Evolutionary conservation across 2,329 filamentous ascomycete genomes (phyloP).

Genomic region (Pseudomassariella vexata): DNA sequence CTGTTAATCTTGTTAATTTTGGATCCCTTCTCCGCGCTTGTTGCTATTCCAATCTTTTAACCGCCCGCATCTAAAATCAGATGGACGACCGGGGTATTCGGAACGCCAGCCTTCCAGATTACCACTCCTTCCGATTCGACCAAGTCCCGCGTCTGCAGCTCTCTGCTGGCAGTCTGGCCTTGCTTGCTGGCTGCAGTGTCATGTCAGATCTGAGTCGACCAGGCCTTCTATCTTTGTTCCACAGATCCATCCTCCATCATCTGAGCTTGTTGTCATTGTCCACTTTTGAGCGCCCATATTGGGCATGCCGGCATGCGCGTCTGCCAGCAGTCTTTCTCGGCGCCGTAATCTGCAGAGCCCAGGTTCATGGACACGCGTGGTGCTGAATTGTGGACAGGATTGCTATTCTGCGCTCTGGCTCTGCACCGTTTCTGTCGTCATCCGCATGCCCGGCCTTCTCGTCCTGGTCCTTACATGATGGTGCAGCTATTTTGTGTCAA

Average conservation of each 20-base stretch:
- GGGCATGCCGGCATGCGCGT: background rate
- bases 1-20: conserved; percentile 4
- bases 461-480: background rate
- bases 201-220: background rate
- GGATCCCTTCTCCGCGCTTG: conserved; percentile 4
- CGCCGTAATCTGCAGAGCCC: no score
- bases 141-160: background rate
- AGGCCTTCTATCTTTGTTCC: conserved; percentile 6
- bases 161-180: no score
- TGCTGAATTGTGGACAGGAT: background rate
- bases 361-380: no score
- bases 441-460: background rate
- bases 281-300: background rate
- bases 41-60: conserved; percentile 7
- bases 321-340: no score
- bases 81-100: conserved; percentile 1
- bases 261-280: no score
- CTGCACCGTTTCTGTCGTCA: conserved; percentile 1
- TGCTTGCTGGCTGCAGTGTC: background rate
- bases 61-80: conserved; percentile 3
- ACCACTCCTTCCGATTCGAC: background rate
- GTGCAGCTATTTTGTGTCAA: conserved; percentile 1
- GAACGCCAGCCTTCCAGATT: conserved; percentile 1
- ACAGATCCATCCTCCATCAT: background rate
- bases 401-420: no score